Base-by-base conservation (phyloP, 768 basidiomycete species). In the Boletus coccyginus region DNA sequence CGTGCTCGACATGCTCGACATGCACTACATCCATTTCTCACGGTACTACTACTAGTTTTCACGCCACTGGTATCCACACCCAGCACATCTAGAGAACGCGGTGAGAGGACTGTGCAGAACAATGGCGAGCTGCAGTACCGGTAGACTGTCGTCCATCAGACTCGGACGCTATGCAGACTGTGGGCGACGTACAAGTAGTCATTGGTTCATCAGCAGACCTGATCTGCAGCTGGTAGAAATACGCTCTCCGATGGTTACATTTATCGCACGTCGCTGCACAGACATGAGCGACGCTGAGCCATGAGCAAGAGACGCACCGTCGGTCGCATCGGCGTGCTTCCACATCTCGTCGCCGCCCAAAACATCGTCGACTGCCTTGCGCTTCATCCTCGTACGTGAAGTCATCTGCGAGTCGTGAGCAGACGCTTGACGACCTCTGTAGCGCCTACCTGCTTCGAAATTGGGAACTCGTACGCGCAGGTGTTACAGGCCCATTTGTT, bases 141-240 rank as follows among this genome's bases (percentile, higher is more conserved):
- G 68, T 87, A 88, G 71, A 88, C 86, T 88, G 44, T 31, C 2
- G 40, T 4, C 3, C 5, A 14, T 67, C 5, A 62, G 62, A 53
- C 17, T 4, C 33, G 39, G 47, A 27, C 19, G 45, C 39, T 24
- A 35, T 2, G 33, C 4, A 46, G 32, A 60, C 24, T 5, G 8
- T 21, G 24, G 46, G 27, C 55, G 55, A 56, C 67, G 59, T 43
- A 71, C 68, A 69, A 8, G 60, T 63, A 27, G 90, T 93, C 92
- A 93, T 94, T 16, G 90, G 91, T 66, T 94, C 92, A 67, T 94
- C 92, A 0, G 92, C 93, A 62, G 92, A 95, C 44, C 96, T 77
- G 58, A 98, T 99, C 70, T 99, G 97, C 14, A 98, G 77, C 76
- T 98, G 94, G 68, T 94, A 92, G 74, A 91, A 99, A 72, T 94